Evolutionary conservation across 2,329 filamentous ascomycete species (phyloP).

Genomic region (Epichloe gansuensis): DNA sequence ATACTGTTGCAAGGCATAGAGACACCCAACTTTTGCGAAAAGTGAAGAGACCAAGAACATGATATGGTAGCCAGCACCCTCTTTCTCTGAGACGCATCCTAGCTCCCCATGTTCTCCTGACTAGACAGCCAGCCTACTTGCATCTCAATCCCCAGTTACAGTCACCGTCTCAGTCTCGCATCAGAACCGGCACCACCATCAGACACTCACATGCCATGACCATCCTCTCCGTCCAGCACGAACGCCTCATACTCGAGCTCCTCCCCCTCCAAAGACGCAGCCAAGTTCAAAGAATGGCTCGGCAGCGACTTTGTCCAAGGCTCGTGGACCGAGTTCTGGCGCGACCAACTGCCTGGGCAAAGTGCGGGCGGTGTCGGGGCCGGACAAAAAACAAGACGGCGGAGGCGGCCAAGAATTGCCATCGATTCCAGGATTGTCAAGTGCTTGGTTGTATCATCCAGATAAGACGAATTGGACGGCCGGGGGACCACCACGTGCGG

Average conservation of each 20-base stretch:
- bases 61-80: no score
- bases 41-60: no score
- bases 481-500: constrained; percentile 25
- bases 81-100: no score
- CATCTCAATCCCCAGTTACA: no score
- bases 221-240: constrained; percentile 19
- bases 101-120: no score
- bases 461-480: constrained; percentile 22
- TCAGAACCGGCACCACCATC: not conserved
- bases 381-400: constrained; percentile 20
- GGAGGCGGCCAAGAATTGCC: constrained; percentile 18
- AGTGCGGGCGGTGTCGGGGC: constrained; percentile 12
- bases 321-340: constrained; percentile 25
- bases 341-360: constrained; percentile 15
- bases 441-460: constrained; percentile 23
- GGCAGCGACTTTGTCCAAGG: constrained; percentile 18
- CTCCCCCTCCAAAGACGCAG: constrained; percentile 22
- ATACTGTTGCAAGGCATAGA: no score
- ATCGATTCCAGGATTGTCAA: constrained; percentile 16
- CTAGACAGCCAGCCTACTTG: no score
- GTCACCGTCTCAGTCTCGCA: no score
- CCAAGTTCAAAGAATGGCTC: constrained; percentile 25
- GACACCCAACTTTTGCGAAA: no score
- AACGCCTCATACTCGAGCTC: constrained; percentile 26
- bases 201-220: not conserved